Percentiles rank a stretch among this genome's conserved stretches.
Evolutionary conservation across 2,329 filamentous ascomycete species (phyloP).

Genomic region (Juglanconis oblonga): DNA sequence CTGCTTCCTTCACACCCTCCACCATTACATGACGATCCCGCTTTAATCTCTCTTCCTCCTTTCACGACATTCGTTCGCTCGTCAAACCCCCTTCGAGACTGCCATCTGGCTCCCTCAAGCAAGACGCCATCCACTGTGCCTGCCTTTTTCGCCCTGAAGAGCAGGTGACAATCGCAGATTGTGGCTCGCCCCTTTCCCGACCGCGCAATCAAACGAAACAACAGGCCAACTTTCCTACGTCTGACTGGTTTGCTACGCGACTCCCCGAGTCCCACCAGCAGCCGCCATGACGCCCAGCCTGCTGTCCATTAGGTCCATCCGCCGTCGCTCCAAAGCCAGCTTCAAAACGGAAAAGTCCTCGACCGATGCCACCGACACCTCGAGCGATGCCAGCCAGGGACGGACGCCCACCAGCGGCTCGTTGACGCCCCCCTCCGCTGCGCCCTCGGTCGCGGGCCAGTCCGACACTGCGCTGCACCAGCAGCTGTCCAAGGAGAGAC

Average conservation of each 20-base stretch:
- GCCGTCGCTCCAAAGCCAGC: conserved; percentile 72
- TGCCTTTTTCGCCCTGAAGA: not conserved
- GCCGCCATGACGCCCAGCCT: conserved; percentile 60
- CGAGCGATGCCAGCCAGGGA: conserved; percentile 59
- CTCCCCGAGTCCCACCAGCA: conserved; percentile 2
- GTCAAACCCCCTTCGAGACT: not conserved
- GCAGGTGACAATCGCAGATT: not conserved
- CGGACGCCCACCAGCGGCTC: conserved; percentile 66
- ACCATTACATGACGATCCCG: not conserved
- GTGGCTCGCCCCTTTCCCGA: not conserved
- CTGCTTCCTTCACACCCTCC: not conserved
- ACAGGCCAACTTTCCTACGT: not conserved
- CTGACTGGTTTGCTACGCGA: not conserved
- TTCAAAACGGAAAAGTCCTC: conserved; percentile 61
- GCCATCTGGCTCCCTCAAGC: not conserved
- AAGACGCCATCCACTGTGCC: not conserved
- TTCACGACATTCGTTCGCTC: not conserved
- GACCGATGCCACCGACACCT: conserved; percentile 47
- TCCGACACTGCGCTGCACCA: conserved; percentile 65
- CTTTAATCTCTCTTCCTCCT: not conserved
- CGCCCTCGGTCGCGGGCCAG: conserved; percentile 64
- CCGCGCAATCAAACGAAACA: not conserved
- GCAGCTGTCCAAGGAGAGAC: conserved; percentile 36
- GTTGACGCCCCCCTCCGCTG: conserved; percentile 71
- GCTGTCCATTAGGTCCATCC: conserved; percentile 66